A percentile compares a stretch with the other conserved stretches of the same genome.
These are phyloP conservation scores for Sarcomyxa edulis DNA, from an alignment of 768 basidiomycete species.

Conservation along the genomic window DNA sequence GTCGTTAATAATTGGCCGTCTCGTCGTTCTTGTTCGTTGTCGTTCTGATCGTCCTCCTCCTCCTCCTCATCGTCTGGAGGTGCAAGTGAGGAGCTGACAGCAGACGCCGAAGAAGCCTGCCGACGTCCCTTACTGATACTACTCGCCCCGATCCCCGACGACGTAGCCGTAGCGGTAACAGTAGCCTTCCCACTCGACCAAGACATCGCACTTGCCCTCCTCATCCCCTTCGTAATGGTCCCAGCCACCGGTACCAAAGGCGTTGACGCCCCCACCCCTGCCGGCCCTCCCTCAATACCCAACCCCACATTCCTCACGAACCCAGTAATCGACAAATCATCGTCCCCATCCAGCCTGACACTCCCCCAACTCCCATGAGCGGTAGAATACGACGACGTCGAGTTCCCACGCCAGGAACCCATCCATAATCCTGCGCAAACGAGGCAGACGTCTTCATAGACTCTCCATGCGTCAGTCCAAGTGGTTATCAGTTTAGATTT, in stretches of 20 bases:
- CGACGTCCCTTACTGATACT: slow-evolving; percentile 22
- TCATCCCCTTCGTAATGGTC: slow-evolving; percentile 30
- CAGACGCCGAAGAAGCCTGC: slow-evolving; percentile 25
- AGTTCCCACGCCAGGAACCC: slow-evolving; percentile 56
- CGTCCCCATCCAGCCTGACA: slow-evolving; percentile 61
- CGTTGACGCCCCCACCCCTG: slow-evolving; percentile 15
- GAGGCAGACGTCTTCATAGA: slow-evolving; percentile 83
- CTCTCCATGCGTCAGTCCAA: slow-evolving; percentile 74
- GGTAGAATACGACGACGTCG: slow-evolving; percentile 42
- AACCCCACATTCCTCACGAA: slow-evolving; percentile 58
- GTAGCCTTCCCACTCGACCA: slow-evolving; percentile 38
- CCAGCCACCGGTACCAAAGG: slow-evolving; percentile 11
- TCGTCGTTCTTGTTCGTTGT: no score
- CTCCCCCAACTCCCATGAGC: slow-evolving; percentile 48
- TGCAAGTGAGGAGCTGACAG: slow-evolving; percentile 9
- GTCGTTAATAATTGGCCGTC: slow-evolving; percentile 40
- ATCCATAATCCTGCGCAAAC: slow-evolving; percentile 82
- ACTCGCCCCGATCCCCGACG: slow-evolving; percentile 3
- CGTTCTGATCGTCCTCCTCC: slow-evolving; percentile 11
- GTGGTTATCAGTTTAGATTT: slow-evolving; percentile 37
- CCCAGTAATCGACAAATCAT: slow-evolving; percentile 41
- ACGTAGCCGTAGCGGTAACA: slow-evolving; percentile 13
- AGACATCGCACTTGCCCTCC: slow-evolving; percentile 47
- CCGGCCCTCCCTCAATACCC: slow-evolving; percentile 67
- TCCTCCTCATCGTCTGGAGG: slow-evolving; percentile 15